Evolutionary conservation across 169 alveolate species (phyloP).

Genomic region (Cardiosporidium cionae): DNA sequence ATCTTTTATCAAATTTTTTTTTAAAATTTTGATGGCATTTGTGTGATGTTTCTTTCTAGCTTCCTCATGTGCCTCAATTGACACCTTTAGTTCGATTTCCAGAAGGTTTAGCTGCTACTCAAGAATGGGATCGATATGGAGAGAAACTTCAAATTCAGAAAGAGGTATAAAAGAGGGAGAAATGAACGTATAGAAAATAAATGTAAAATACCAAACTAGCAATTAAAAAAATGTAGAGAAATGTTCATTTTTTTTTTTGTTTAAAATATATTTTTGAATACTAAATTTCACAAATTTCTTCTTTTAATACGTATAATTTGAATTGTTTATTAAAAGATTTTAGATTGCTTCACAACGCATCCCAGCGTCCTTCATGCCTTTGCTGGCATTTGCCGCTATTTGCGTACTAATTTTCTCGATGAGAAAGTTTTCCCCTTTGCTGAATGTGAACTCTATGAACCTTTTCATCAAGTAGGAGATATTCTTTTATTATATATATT

Average conservation of each 20-base stretch:
- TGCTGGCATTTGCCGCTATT: conserved; percentile 17
- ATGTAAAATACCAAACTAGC: no score
- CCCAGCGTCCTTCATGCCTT: conserved; percentile 5
- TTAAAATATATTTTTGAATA: no score
- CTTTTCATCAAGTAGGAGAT: not conserved
- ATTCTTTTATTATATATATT: not conserved
- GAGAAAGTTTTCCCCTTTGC: not conserved
- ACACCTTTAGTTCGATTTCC: conserved; percentile 11
- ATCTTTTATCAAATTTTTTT: not conserved
- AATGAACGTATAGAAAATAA: no score
- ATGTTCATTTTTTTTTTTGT: no score
- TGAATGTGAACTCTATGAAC: not conserved
- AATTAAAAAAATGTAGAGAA: no score
- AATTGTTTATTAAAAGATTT: no score
- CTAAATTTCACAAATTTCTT: no score
- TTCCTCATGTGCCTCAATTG: conserved; percentile 15
- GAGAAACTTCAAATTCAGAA: not conserved
- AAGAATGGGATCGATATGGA: conserved; percentile 1
- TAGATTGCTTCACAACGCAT: not conserved
- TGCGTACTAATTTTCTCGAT: conserved; percentile 1
- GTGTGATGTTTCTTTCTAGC: not conserved
- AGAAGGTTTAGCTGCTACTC: not conserved
- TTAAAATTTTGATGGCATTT: not conserved
- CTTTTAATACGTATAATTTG: no score
- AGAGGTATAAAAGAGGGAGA: no score